Conservation (phyloP, 306 rosid species). For the Cajanus cajan region DNA sequence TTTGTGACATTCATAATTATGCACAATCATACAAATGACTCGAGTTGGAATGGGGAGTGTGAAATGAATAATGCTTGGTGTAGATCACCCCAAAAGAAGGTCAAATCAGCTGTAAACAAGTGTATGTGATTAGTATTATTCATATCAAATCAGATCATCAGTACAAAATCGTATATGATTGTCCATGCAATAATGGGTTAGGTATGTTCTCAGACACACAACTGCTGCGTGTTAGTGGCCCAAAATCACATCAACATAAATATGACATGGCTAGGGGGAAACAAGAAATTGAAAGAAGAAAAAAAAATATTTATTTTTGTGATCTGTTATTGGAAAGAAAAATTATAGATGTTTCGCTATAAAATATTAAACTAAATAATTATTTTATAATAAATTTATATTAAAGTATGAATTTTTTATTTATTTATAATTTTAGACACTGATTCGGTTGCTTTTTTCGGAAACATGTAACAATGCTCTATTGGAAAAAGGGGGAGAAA, state of each 20-base stretch:
- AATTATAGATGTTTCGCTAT: no score
- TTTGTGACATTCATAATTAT: background rate
- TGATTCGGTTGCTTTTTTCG: no score
- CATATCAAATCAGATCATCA: background rate
- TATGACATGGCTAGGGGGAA: background rate
- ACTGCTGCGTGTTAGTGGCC: background rate
- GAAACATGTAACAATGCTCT: no score
- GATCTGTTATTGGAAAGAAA: background rate
- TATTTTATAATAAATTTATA: no score
- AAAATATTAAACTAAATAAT: no score
- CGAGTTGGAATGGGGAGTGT: background rate
- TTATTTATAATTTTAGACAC: no score
- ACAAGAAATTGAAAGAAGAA: background rate
- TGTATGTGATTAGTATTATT: background rate
- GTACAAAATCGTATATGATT: background rate
- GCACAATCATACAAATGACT: background rate
- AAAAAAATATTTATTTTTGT: background rate
- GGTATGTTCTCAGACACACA: background rate
- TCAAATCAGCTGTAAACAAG: background rate
- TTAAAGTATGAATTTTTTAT: no score
- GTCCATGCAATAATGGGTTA: background rate
- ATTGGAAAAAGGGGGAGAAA: background rate
- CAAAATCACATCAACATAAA: background rate
- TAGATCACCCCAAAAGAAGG: no score
- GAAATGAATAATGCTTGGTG: background rate